These are phyloP conservation scores for Quercus agrifolia DNA, from an alignment of 306 rosid genomes.

Conservation along the genomic window DNA sequence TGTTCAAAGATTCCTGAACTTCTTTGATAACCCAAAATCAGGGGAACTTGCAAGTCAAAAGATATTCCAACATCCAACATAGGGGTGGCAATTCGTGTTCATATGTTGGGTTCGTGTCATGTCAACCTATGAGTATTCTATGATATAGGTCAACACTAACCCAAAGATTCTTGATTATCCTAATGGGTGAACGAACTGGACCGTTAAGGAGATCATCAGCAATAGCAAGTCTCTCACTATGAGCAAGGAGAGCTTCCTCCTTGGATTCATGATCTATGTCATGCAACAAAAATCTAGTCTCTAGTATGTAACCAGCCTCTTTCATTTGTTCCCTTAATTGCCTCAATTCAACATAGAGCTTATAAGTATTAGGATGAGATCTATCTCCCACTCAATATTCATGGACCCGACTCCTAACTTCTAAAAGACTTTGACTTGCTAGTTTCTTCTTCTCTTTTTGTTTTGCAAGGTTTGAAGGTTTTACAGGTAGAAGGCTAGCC, in stretches of 20 bases:
- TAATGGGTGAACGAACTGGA: slow-evolving; percentile 54
- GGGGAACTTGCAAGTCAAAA: too few species aligned
- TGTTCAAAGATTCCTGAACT: too few species aligned
- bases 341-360: slow-evolving; percentile 58
- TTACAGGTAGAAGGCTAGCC: slow-evolving; percentile 64
- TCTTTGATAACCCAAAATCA: too few species aligned
- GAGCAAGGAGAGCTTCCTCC: slow-evolving; percentile 74
- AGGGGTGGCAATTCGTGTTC: too few species aligned
- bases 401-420: slow-evolving; percentile 67
- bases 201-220: slow-evolving; percentile 24
- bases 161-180: slow-evolving; percentile 80
- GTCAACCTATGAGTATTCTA: too few species aligned
- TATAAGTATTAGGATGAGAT: slow-evolving; percentile 22
- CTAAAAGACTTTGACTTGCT: slow-evolving; percentile 51
- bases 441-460: slow-evolving; percentile 59
- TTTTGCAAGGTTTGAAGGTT: slow-evolving; percentile 45
- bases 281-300: slow-evolving; percentile 36
- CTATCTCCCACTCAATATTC: slow-evolving; percentile 72
- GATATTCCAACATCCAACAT: too few species aligned
- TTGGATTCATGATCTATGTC: slow-evolving; percentile 83
- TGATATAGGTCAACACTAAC: too few species aligned
- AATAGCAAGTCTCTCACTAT: slow-evolving; percentile 78
- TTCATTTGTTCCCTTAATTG: slow-evolving; percentile 68
- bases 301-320: slow-evolving; percentile 65
- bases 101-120: too few species aligned